These are phyloP conservation scores for Pleurotus pulmonarius DNA, from an alignment of 768 basidiomycete genomes.

Conservation along the genomic window DNA sequence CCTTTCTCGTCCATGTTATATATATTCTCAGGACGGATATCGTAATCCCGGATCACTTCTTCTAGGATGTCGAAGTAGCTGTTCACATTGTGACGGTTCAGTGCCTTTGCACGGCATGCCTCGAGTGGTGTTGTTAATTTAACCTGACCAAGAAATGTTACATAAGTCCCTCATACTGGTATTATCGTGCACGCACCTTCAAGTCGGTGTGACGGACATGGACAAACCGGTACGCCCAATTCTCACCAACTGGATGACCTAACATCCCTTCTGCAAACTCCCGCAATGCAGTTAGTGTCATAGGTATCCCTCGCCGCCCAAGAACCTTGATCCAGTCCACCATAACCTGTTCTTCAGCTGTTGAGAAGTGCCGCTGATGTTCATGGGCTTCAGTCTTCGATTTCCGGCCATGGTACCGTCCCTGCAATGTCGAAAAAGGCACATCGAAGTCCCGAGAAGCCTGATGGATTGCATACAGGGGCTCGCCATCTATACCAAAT, in stretches of 20 bases:
- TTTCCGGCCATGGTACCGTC: conserved; percentile 11
- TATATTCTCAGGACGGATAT: conserved; percentile 20
- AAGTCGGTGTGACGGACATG: conserved; percentile 1
- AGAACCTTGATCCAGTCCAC: conserved; percentile 19
- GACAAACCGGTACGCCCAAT: neutral
- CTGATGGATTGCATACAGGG: no score
- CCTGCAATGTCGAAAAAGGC: conserved; percentile 11
- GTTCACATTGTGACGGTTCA: conserved; percentile 14
- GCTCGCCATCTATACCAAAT: no score
- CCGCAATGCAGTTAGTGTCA: conserved; percentile 11
- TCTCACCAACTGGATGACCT: conserved; percentile 13
- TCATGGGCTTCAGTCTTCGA: conserved; percentile 14
- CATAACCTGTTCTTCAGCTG: conserved; percentile 19
- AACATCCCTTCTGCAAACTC: conserved; percentile 16
- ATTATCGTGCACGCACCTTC: neutral
- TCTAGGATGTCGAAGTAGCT: conserved; percentile 15
- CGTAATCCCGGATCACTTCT: conserved; percentile 12
- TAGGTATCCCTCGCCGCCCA: conserved; percentile 18
- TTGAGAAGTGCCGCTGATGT: conserved; percentile 14
- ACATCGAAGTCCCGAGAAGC: conserved; percentile 18
- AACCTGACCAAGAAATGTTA: conserved; percentile 16
- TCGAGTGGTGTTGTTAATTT: conserved; percentile 19
- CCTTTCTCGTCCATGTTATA: conserved; percentile 29
- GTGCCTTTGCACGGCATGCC: conserved; percentile 16
- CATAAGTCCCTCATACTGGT: conserved; percentile 14